Evolutionary conservation across 2,329 filamentous ascomycete species (phyloP).

Genomic region (Mariannaea sp.): DNA sequence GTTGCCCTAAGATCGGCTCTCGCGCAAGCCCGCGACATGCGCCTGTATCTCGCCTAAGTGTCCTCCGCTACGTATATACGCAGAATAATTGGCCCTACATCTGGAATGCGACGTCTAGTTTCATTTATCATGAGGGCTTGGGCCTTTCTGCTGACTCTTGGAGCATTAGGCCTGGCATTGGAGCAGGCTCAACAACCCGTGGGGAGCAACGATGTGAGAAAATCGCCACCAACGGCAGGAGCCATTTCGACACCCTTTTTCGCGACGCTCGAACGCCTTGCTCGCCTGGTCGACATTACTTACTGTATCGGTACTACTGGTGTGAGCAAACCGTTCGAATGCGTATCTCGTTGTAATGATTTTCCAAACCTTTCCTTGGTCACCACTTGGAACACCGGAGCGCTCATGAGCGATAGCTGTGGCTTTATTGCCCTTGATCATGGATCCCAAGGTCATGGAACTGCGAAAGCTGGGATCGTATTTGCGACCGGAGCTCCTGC

Average conservation of each 20-base stretch:
- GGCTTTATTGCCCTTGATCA: conserved; percentile 94
- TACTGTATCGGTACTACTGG: conserved; percentile 91
- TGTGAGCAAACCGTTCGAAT: conserved; percentile 81
- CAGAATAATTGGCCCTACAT: not conserved
- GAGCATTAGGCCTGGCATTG: conserved; percentile 19
- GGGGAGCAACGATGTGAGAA: not conserved
- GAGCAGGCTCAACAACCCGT: conserved; percentile 19
- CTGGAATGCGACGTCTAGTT: conserved; percentile 19
- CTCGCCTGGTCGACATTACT: conserved; percentile 90
- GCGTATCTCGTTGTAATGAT: conserved; percentile 81
- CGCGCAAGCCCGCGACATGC: conserved; percentile 6
- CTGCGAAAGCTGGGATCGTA: conserved; percentile 12
- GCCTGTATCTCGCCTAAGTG: not conserved
- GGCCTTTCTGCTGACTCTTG: conserved; percentile 28
- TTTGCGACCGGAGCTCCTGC: conserved; percentile 35
- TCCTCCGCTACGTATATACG: not conserved
- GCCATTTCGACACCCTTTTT: conserved; percentile 69
- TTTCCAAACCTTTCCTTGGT: conserved; percentile 81
- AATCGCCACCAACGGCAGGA: conserved; percentile 10
- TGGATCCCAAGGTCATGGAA: conserved; percentile 30
- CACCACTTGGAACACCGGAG: conserved; percentile 88
- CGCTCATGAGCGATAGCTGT: conserved; percentile 85
- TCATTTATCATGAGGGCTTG: conserved; percentile 12
- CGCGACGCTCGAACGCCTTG: conserved; percentile 79
- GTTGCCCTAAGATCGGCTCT: too few relatives aligned